These are phyloP conservation scores for Xylariaceae sp. DNA, from an alignment of 2,329 filamentous ascomycete genomes.

Conservation along the genomic window DNA sequence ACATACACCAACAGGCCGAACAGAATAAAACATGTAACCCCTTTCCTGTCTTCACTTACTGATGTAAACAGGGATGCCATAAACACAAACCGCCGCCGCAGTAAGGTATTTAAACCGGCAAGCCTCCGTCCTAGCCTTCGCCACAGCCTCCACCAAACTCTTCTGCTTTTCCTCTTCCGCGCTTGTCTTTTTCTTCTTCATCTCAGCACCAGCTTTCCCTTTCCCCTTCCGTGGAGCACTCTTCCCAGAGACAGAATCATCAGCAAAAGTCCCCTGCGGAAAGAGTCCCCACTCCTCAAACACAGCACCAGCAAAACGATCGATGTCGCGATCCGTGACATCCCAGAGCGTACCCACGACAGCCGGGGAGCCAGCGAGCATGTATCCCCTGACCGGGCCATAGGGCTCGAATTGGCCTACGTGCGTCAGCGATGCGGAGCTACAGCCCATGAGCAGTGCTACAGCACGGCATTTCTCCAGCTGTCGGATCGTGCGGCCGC, in stretches of 20 bases:
- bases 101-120: conserved; percentile 90
- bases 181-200: conserved; percentile 10
- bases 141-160: conserved; percentile 76
- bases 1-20: too few species aligned
- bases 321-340: conserved; percentile 95
- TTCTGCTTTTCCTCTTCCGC: conserved; percentile 32
- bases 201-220: conserved; percentile 15
- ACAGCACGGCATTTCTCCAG: conserved; percentile 69
- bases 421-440: conserved; percentile 73
- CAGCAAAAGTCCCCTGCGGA: conserved; percentile 40
- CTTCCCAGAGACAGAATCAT: conserved; percentile 19
- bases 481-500: conserved; percentile 72
- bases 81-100: conserved; percentile 87
- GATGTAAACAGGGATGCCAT: conserved; percentile 89
- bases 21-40: neutral
- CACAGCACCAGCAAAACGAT: conserved; percentile 74
- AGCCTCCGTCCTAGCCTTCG: conserved; percentile 62
- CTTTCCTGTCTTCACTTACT: conserved; percentile 26
- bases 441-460: conserved; percentile 90
- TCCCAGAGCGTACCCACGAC: conserved; percentile 95
- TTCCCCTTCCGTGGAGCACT: conserved; percentile 20
- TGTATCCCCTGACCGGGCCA: conserved; percentile 85
- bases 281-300: conserved; percentile 86
- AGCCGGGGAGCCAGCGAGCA: conserved; percentile 79
- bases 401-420: conserved; percentile 86